Evolutionary conservation across 2,329 filamentous ascomycete species (phyloP).

Genomic region (Fusarium subtropicale): DNA sequence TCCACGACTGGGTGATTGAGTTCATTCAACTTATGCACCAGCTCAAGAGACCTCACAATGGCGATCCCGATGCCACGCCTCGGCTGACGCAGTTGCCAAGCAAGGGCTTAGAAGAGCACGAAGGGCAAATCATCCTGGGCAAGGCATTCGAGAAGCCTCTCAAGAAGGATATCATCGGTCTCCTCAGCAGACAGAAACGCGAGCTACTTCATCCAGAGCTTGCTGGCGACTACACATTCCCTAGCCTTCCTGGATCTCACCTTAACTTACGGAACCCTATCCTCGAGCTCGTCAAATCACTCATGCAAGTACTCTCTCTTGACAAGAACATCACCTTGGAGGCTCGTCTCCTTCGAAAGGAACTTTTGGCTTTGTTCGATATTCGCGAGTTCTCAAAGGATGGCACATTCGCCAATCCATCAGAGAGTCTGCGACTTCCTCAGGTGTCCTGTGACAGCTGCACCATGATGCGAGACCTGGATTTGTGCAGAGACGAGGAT

Average conservation of each 20-base stretch:
- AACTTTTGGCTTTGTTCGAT: constrained; percentile 89
- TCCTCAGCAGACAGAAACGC: constrained; percentile 87
- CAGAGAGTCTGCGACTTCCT: constrained; percentile 75
- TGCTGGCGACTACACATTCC: constrained; percentile 87
- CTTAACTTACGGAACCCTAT: constrained; percentile 70
- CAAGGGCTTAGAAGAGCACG: constrained; percentile 69
- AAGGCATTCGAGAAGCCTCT: constrained; percentile 88
- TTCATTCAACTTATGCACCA: constrained; percentile 95
- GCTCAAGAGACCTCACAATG: constrained; percentile 75
- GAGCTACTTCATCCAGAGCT: constrained; percentile 92
- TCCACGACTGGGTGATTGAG: constrained; percentile 92
- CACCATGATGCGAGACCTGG: constrained; percentile 87
- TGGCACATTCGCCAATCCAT: constrained; percentile 89
- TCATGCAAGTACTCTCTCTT: constrained; percentile 92
- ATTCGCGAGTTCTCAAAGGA: constrained; percentile 92
- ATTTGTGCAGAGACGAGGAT: constrained; percentile 90
- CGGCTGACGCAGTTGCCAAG: constrained; percentile 69
- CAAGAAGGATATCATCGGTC: constrained; percentile 84
- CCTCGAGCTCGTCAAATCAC: constrained; percentile 88
- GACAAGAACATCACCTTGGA: constrained; percentile 93
- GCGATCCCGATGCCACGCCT: constrained; percentile 63
- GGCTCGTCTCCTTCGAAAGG: constrained; percentile 87
- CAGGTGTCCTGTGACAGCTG: constrained; percentile 91
- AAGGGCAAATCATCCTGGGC: constrained; percentile 76
- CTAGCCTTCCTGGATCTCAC: constrained; percentile 79